Evolutionary conservation across 2,329 filamentous ascomycete species (phyloP).

Genomic region (Ascocoryne sarcoides): DNA sequence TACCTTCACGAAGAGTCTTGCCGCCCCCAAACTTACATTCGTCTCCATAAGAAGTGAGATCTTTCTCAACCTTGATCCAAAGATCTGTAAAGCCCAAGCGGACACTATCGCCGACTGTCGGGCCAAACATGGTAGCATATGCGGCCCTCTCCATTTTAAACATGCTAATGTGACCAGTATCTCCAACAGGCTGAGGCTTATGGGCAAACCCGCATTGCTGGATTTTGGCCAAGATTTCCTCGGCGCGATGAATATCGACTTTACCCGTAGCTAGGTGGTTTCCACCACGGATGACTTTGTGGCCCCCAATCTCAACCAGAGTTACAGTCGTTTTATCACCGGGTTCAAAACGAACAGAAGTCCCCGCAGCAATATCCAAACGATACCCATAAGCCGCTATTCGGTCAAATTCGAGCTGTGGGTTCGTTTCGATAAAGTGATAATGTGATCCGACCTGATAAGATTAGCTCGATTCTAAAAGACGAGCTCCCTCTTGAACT

Average conservation of each 20-base stretch:
- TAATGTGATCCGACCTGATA: conserved; percentile 76
- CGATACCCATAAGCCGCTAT: conserved; percentile 73
- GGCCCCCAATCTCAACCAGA: conserved; percentile 79
- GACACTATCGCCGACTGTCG: conserved; percentile 80
- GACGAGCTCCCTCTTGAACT: conserved; percentile 7
- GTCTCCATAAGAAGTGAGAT: conserved; percentile 77
- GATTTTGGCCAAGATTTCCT: conserved; percentile 59
- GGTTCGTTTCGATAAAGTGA: conserved; percentile 93
- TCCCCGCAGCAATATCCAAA: conserved; percentile 84
- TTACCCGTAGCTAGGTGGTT: conserved; percentile 68
- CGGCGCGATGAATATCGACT: conserved; percentile 54
- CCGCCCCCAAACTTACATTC: conserved; percentile 94
- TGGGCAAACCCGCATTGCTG: conserved; percentile 72
- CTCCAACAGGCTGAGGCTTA: conserved; percentile 51
- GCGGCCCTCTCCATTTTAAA: conserved; percentile 67
- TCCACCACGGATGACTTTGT: conserved; percentile 72
- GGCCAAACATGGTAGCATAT: conserved; percentile 86
- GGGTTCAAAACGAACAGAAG: conserved; percentile 87
- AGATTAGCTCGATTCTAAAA: conserved; percentile 5
- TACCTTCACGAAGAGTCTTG: conserved; percentile 87
- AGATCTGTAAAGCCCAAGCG: conserved; percentile 75
- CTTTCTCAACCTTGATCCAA: conserved; percentile 84
- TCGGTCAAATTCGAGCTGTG: conserved; percentile 81
- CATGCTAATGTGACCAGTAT: conserved; percentile 46
- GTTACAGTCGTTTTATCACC: conserved; percentile 86